Conservation (phyloP, 2,329 filamentous ascomycete species). For the Didymella lethalis region DNA sequence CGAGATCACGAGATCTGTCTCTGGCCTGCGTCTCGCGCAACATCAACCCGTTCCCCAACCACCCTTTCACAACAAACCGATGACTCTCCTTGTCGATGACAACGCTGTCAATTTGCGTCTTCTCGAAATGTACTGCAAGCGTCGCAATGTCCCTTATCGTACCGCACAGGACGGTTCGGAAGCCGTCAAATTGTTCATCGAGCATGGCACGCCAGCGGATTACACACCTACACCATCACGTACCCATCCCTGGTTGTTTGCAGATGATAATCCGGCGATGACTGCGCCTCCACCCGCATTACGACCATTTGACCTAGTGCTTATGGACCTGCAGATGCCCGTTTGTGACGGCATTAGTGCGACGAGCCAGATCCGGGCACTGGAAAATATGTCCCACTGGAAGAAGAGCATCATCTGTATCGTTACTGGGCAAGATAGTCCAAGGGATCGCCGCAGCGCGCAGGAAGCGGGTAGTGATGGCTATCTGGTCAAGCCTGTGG, state of each 20-base stretch:
- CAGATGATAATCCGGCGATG: background rate
- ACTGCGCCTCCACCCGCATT: background rate
- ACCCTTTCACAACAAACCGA: slow-evolving; percentile 23
- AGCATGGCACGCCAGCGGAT: slow-evolving; percentile 12
- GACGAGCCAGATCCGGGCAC: slow-evolving; percentile 43
- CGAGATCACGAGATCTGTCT: slow-evolving; percentile 24
- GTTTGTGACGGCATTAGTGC: slow-evolving; percentile 50
- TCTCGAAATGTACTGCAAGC: slow-evolving; percentile 58
- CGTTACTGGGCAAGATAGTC: slow-evolving; percentile 46
- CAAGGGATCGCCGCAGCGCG: slow-evolving; percentile 34
- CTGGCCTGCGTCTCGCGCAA: slow-evolving; percentile 15
- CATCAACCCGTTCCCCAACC: background rate
- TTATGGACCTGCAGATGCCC: slow-evolving; percentile 56
- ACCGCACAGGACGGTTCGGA: slow-evolving; percentile 53
- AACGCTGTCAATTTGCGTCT: slow-evolving; percentile 57
- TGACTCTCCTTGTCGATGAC: slow-evolving; percentile 56
- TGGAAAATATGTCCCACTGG: slow-evolving; percentile 40
- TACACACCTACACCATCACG: background rate
- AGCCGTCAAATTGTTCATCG: slow-evolving; percentile 49
- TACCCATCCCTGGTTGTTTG: background rate
- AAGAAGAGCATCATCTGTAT: slow-evolving; percentile 43
- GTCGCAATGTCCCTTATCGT: slow-evolving; percentile 48
- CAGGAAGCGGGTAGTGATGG: slow-evolving; percentile 41
- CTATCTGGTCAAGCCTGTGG: slow-evolving; percentile 46
- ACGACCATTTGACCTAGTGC: slow-evolving; percentile 43